These are phyloP conservation scores for Diaporthe aspalathi DNA, from an alignment of 2,329 filamentous ascomycete genomes.

Conservation along the genomic window DNA sequence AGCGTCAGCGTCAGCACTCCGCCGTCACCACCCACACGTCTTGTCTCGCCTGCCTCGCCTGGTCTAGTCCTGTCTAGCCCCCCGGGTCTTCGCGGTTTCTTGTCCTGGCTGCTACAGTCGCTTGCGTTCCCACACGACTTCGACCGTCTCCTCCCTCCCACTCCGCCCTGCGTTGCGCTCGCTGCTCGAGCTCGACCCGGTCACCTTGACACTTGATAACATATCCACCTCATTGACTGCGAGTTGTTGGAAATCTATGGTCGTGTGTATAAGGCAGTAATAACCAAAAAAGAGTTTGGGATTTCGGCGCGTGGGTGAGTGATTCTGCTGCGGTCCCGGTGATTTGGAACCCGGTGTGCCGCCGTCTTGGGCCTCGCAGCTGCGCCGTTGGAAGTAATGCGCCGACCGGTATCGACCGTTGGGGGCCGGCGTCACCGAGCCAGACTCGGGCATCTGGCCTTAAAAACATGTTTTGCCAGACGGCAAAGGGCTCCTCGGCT, in stretches of 20 bases:
- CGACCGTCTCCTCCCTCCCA: conserved; percentile 8
- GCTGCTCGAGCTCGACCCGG: conserved; percentile 12
- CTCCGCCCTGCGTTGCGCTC: conserved; percentile 21
- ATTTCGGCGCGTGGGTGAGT: conserved; percentile 19
- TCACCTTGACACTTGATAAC: conserved; percentile 13
- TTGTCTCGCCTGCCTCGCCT: conserved; percentile 16
- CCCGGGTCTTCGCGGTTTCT: neutral
- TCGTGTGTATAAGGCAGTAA: conserved; percentile 24
- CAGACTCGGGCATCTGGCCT: neutral
- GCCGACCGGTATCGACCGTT: neutral
- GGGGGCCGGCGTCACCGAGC: neutral
- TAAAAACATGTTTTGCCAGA: neutral
- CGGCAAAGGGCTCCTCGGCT: neutral
- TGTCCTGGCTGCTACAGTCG: conserved; percentile 16
- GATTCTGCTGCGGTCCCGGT: neutral
- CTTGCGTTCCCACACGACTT: conserved; percentile 12
- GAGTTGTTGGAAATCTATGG: neutral
- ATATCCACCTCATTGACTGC: neutral
- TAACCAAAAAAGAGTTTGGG: conserved; percentile 1
- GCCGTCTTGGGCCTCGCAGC: conserved; percentile 6
- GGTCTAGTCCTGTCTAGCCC: neutral
- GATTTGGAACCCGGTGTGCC: neutral
- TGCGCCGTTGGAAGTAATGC: neutral
- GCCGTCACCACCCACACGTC: conserved; percentile 8
- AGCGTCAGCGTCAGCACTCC: conserved; percentile 21